Evolutionary conservation across 345 rosid species (phyloP).

Genomic region (Salix purpurea): DNA sequence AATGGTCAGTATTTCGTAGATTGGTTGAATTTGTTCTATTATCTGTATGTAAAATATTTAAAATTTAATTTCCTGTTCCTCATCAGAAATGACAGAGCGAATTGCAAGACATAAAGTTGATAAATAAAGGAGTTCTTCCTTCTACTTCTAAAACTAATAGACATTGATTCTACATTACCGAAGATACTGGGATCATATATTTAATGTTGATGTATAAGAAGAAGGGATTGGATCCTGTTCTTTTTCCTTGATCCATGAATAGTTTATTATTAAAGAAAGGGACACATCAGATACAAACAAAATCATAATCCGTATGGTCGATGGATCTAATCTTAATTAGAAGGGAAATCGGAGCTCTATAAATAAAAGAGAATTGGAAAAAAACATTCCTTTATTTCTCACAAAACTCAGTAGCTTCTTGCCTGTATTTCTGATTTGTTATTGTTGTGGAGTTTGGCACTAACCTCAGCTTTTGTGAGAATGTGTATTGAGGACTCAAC

Average conservation of each 20-base stretch:
- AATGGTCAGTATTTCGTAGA: slow-evolving; percentile 43
- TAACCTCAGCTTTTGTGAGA: neutral
- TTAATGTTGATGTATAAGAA: too few species aligned
- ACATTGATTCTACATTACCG: too few species aligned
- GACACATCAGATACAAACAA: neutral
- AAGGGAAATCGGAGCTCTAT: neutral
- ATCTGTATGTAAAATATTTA: neutral
- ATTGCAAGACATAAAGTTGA: neutral
- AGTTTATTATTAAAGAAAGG: neutral
- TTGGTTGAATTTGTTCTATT: too few species aligned
- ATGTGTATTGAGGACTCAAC: neutral
- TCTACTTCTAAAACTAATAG: too few species aligned
- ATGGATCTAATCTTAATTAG: neutral
- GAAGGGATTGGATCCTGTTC: neutral
- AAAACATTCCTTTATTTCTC: neutral
- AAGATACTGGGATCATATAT: too few species aligned
- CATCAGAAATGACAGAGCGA: neutral
- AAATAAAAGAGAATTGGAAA: neutral
- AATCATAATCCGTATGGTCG: neutral
- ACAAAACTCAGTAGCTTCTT: neutral
- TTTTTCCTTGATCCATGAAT: neutral
- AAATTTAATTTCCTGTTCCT: too few species aligned
- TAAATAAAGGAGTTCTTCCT: too few species aligned
- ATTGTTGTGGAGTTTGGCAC: neutral
- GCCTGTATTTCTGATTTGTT: neutral